Evolutionary conservation across 1,284 basidiomycete genomes (phyloP), one percentile per base, ranked within the genome.

Genomic region (Ganoderma lucidum): DNA sequence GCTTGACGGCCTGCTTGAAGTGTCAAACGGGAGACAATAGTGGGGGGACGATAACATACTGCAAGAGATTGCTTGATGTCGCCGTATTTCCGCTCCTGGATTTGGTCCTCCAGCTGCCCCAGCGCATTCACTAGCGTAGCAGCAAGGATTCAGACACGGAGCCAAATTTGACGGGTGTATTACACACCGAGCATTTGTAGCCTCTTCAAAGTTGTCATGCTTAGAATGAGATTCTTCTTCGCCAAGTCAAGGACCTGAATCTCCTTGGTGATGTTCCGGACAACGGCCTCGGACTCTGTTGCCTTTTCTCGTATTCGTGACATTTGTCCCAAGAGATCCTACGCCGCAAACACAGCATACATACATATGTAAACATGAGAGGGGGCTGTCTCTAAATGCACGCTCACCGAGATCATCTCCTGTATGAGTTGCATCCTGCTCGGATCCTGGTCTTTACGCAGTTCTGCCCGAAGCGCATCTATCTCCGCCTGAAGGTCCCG

Each of bases 271-370:
- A 99, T 98, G 71, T 96, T 91, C 69, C 94, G 88, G 44, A 99
- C 98, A 61, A 98, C 96, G 1, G 95, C 95, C 79, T 99, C 97
- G 14, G 96, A 96, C 80, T 98, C 96, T 0, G 95, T 94, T 0
- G 96, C 96, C 80, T 98, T 97, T 80, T 98, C 96, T 45, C 96
- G 88, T 74, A 99, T 98, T 65, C 92, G 91, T 32, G 93, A 95
- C 89, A 98, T 96, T 82, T 98, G 96, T 39, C 92, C 90, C 67
- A 99, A 88, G 12, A 99, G 87, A 77, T 97, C 95, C 96, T 97
- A 69, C 68, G 41, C 41, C 19, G 55, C 53, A 37, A 5, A 23
- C 17, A 32, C 35, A 39, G 15, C 23, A 61, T 23, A 41, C 44
- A 62, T 32, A 51, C n/a, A 61, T 63, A 67, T 32, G 35, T 15